Conservation (phyloP, 2,329 filamentous ascomycete species). For the Zasmidium cellare region DNA sequence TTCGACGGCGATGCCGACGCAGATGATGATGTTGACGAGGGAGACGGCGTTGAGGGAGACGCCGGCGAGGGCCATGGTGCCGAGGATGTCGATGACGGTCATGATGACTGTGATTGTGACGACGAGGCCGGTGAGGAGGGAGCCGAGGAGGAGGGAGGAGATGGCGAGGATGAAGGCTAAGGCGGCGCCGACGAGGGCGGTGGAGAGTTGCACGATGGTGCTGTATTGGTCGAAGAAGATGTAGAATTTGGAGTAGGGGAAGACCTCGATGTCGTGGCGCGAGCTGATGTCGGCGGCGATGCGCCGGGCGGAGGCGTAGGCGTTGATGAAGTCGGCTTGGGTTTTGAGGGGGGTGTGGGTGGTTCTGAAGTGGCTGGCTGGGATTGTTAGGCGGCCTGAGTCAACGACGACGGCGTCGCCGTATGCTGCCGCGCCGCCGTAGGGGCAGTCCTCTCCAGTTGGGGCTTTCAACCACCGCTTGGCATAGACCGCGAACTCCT, state of each 20-base stretch:
- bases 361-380: slow-evolving; percentile 88
- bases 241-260: slow-evolving; percentile 97
- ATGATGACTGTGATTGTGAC: slow-evolving; percentile 87
- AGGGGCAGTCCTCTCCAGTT: slow-evolving; percentile 79
- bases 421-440: slow-evolving; percentile 87
- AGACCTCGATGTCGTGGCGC: slow-evolving; percentile 78
- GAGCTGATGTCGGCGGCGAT: slow-evolving; percentile 75
- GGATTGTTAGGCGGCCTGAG: slow-evolving; percentile 63
- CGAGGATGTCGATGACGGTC: slow-evolving; percentile 92
- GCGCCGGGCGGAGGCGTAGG: slow-evolving; percentile 84
- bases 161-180: slow-evolving; percentile 83
- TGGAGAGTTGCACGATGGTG: slow-evolving; percentile 77
- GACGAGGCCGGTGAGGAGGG: slow-evolving; percentile 74
- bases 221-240: slow-evolving; percentile 99
- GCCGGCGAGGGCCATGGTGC: slow-evolving; percentile 84
- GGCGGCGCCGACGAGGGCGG: slow-evolving; percentile 76
- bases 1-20: slow-evolving; percentile 92
- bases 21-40: slow-evolving; percentile 94
- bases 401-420: slow-evolving; percentile 81
- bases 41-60: slow-evolving; percentile 95
- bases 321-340: slow-evolving; percentile 89
- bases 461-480: slow-evolving; percentile 78
- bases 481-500: slow-evolving; percentile 87
- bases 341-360: slow-evolving; percentile 82
- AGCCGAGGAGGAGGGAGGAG: slow-evolving; percentile 78